phyloP scores from a whole-genome alignment of 495 filamentous ascomycete species.

The Penicillium pulvis region DNA sequence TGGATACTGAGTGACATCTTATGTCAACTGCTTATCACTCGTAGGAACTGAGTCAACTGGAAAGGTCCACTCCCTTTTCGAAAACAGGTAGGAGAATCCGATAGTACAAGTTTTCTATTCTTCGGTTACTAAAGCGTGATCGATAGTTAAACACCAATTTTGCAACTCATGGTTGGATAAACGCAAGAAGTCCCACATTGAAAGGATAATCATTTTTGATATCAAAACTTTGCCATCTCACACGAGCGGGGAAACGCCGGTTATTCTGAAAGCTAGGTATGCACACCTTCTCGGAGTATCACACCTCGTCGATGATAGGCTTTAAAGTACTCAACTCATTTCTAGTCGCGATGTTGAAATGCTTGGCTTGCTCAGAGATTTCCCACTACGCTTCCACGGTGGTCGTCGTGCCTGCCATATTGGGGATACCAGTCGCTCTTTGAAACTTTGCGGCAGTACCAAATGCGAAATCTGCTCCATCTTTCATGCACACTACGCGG shows the following conservation, averaged over 20 bases:
- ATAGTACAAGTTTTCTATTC: background rate
- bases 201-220: background rate
- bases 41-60: background rate
- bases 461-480: background rate
- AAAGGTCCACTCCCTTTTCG: background rate
- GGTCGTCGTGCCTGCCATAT: background rate
- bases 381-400: background rate
- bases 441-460: background rate
- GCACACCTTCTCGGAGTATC: background rate
- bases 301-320: background rate
- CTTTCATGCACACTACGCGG: background rate
- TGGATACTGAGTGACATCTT: background rate
- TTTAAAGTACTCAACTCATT: background rate
- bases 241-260: background rate
- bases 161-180: background rate
- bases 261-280: background rate
- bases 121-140: background rate
- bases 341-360: background rate
- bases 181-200: background rate
- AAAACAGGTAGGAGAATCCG: background rate
- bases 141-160: background rate
- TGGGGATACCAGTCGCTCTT: background rate
- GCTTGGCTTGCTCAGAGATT: background rate
- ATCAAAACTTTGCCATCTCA: background rate
- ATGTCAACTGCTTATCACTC: background rate